These are phyloP conservation scores for Aegle marmelos DNA, from an alignment of 345 rosid species.

Conservation along the genomic window DNA sequence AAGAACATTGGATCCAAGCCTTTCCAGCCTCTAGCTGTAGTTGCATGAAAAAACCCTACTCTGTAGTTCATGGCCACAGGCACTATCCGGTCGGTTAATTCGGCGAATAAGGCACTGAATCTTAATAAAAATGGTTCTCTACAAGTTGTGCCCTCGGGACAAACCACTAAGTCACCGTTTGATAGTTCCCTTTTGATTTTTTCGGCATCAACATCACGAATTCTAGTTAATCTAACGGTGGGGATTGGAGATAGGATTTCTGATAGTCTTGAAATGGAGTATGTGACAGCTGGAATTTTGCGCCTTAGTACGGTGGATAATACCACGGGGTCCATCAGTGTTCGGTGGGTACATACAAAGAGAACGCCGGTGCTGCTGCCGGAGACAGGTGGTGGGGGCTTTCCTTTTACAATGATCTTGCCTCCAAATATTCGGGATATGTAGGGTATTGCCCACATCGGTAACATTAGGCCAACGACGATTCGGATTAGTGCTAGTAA, in stretches of 20 bases:
- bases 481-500: conserved; percentile 55
- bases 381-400: conserved; percentile 53
- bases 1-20: conserved; percentile 84
- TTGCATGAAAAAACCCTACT: conserved; percentile 95
- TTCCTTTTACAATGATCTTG: conserved; percentile 65
- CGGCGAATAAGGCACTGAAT: conserved; percentile 88
- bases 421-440: conserved; percentile 53
- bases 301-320: conserved; percentile 68
- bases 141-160: conserved; percentile 95
- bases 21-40: conserved; percentile 92
- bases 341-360: conserved; percentile 89
- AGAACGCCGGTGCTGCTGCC: conserved; percentile 51
- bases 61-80: conserved; percentile 92
- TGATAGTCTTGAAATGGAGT: conserved; percentile 73
- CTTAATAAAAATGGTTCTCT: conserved; percentile 83
- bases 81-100: conserved; percentile 73
- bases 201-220: conserved; percentile 59
- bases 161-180: conserved; percentile 73
- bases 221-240: conserved; percentile 72
- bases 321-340: conserved; percentile 90
- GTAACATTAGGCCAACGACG: conserved; percentile 45
- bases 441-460: conserved; percentile 62
- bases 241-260: conserved; percentile 89
- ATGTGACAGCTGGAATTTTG: conserved; percentile 84
- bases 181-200: conserved; percentile 54